phyloP scores from a whole-genome alignment of 805 yeast species.

The Saccharomycopsis microspora region DNA sequence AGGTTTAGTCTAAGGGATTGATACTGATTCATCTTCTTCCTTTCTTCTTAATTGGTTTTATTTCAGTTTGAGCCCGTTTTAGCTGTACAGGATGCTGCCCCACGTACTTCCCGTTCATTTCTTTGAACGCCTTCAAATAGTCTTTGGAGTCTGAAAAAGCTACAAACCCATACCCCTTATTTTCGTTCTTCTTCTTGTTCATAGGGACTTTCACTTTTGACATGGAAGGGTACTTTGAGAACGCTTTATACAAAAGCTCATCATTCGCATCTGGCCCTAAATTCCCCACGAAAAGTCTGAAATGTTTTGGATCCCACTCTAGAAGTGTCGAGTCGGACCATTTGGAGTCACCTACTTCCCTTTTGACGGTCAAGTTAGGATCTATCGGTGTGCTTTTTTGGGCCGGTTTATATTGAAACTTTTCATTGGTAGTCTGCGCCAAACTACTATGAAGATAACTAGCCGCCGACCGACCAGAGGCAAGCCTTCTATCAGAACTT shows the following conservation, averaged over 20 bases:
- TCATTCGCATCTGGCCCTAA: slow-evolving; percentile 58
- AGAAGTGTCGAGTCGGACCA: slow-evolving; percentile 37
- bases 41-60: slow-evolving; percentile 10
- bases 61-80: slow-evolving; percentile 37
- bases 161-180: slow-evolving; percentile 67
- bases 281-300: slow-evolving; percentile 66
- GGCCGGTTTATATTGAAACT: slow-evolving; percentile 6
- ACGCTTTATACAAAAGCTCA: slow-evolving; percentile 41
- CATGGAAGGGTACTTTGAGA: slow-evolving; percentile 39
- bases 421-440: neutral
- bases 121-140: slow-evolving; percentile 59
- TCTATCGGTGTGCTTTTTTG: neutral
- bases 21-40: neutral
- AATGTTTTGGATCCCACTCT: slow-evolving; percentile 65
- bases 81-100: slow-evolving; percentile 65
- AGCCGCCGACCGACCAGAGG: slow-evolving; percentile 39
- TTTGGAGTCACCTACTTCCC: slow-evolving; percentile 34
- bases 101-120: slow-evolving; percentile 65
- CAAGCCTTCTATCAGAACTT: slow-evolving; percentile 41
- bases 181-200: slow-evolving; percentile 26
- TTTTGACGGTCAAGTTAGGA: slow-evolving; percentile 25
- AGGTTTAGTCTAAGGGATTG: too few relatives aligned
- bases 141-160: slow-evolving; percentile 56
- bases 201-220: slow-evolving; percentile 49
- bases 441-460: slow-evolving; percentile 26